Percentiles rank a stretch among this genome's conserved stretches.
Conservation (phyloP, 2,329 filamentous ascomycete genomes). For the Cercospora zeina region DNA sequence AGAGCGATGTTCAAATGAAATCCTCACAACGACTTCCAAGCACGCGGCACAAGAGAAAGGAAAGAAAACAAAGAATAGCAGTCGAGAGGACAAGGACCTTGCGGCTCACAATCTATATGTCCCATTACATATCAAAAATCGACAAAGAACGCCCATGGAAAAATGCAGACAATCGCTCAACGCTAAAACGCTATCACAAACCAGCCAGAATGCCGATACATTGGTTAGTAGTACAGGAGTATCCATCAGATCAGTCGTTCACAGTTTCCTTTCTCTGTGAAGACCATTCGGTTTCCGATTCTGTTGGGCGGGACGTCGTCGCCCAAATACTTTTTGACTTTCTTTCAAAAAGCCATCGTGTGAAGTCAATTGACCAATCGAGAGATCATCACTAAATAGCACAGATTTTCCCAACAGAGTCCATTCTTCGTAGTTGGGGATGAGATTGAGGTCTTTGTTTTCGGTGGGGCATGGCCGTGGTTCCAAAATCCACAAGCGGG, state of each 20-base stretch:
- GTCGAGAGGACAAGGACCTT: no score
- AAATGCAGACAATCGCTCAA: no score
- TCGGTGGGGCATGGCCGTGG: constrained; percentile 27
- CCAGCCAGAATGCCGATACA: constrained; percentile 20
- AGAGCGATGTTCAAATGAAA: no score
- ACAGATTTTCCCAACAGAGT: constrained; percentile 45
- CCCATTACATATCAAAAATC: no score
- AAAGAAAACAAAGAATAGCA: no score
- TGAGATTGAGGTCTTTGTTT: constrained; percentile 11
- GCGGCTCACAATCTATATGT: no score
- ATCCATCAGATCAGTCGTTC: constrained; percentile 13
- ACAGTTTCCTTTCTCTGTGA: constrained; percentile 7
- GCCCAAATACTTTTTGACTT: constrained; percentile 29
- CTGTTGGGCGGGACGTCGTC: constrained; percentile 16
- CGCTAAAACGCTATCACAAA: constrained; percentile 6
- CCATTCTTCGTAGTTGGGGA: constrained; percentile 38
- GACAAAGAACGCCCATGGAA: no score
- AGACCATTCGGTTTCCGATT: constrained; percentile 8
- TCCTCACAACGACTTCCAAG: no score
- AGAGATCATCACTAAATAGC: constrained; percentile 44
- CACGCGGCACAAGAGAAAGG: no score
- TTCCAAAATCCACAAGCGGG: constrained; percentile 44
- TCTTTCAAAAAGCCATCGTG: constrained; percentile 29
- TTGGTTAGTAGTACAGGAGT: constrained; percentile 24
- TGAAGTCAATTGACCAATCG: constrained; percentile 30